Base-by-base conservation (phyloP, 208 protist species). In the Porcisia deanei region DNA sequence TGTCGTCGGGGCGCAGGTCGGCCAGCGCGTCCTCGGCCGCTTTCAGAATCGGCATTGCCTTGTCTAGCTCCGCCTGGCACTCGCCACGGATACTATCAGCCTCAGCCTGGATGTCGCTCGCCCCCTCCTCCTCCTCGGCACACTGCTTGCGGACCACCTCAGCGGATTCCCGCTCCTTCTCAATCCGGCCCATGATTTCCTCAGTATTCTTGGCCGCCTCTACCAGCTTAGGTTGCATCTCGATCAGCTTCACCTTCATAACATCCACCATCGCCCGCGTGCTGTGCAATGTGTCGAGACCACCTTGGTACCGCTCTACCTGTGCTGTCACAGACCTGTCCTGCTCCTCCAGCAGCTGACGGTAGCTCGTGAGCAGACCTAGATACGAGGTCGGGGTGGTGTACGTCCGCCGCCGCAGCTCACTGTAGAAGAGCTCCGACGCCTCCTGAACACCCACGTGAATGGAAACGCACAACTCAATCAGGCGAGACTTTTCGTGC, bases 311-410 rank as follows among this genome's bases (percentile, higher is more conserved):
- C 22, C 96, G 92, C 37, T 89, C 88, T 37, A 96, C 82, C 73
- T 96, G 88, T 41, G 83, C 81, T 54, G 79, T 75, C 47, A 96
- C 92, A 22, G 81, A 54, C 75, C 86, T 84, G 61, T 91, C 79
- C 82, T 98, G 94, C 77, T 97, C 91, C 65, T 88, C 88, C 30
- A 99, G 85, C 79, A 98, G 75, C 47, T 88, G 80, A 12, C 84
- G 57, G 86, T 99, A 98, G 72, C 96, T 92, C 45, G 83, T 93
- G 54, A 99, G 88, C 55, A 99, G 90, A 78, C 98, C 93, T 9
- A 99, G 87, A 84, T 99, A 99, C 9, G 93, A 98, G 55, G 95
- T 98, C 52, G 98, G 98, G 22, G 98, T 99, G 10, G 97, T 98
- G 94, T 99, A 99, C 79, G 96, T 98, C 72, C 88, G 92, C 43